Percentiles rank a stretch among this genome's conserved stretches.
These are phyloP conservation scores for Macrolepiota dolichaula DNA, from an alignment of 768 basidiomycete species.

Conservation along the genomic window DNA sequence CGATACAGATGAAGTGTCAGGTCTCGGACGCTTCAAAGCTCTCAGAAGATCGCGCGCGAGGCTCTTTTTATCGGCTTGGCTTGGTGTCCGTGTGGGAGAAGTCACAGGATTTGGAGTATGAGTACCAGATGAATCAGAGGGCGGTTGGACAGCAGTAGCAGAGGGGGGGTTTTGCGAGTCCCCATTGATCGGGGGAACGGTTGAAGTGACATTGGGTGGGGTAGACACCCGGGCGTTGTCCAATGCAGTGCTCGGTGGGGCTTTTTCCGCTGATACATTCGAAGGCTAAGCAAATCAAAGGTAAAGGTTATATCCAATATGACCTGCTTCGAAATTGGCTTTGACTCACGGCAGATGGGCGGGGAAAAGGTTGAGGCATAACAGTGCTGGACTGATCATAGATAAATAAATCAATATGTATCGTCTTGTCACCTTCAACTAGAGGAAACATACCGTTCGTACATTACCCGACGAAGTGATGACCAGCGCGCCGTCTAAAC, in stretches of 20 bases:
- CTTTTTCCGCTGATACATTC: background rate
- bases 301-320: background rate
- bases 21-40: slow-evolving; percentile 41
- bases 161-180: background rate
- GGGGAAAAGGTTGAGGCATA: background rate
- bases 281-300: background rate
- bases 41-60: slow-evolving; percentile 57
- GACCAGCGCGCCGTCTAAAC: background rate
- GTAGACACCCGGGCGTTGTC: background rate
- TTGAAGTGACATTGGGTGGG: background rate
- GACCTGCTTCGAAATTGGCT: background rate
- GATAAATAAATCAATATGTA: background rate
- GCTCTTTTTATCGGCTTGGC: slow-evolving; percentile 43
- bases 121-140: background rate
- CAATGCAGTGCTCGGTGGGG: background rate
- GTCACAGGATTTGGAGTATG: no score
- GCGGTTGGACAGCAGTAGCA: background rate
- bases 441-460: background rate
- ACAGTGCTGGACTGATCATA: background rate
- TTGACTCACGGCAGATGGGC: background rate
- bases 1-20: slow-evolving; percentile 8
- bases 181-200: background rate
- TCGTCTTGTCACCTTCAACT: background rate
- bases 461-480: background rate
- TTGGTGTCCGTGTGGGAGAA: slow-evolving; percentile 25